These are phyloP conservation scores for Entomortierella chlamydospora DNA, from an alignment of 192 early-diverging fungal genomes.

Conservation along the genomic window DNA sequence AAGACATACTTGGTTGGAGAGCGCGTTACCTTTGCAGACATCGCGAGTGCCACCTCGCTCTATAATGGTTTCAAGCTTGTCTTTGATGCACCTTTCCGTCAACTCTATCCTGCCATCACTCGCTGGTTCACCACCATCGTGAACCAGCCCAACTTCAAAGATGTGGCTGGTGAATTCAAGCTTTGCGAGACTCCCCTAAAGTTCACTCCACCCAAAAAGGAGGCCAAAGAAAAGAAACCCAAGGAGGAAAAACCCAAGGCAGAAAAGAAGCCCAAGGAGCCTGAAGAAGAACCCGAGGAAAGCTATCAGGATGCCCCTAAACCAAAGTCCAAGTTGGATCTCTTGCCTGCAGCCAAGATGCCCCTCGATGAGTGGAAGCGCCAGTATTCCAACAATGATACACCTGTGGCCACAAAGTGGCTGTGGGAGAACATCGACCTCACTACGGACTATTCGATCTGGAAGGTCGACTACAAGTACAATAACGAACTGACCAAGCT, in stretches of 20 bases:
- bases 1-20: slow-evolving; percentile 95
- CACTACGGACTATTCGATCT: slow-evolving; percentile 87
- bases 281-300: slow-evolving; percentile 67
- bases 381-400: slow-evolving; percentile 96
- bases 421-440: slow-evolving; percentile 91
- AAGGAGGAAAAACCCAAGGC: slow-evolving; percentile 68
- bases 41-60: slow-evolving; percentile 71
- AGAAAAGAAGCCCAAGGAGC: slow-evolving; percentile 61
- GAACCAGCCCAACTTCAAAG: slow-evolving; percentile 86
- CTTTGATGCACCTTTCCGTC: slow-evolving; percentile 82
- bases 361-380: slow-evolving; percentile 94
- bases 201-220: slow-evolving; percentile 68
- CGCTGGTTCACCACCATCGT: slow-evolving; percentile 91
- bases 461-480: slow-evolving; percentile 94
- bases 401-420: slow-evolving; percentile 87
- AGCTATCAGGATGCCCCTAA: slow-evolving; percentile 79
- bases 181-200: slow-evolving; percentile 72
- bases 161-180: slow-evolving; percentile 73
- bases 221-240: slow-evolving; percentile 65
- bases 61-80: slow-evolving; percentile 57
- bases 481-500: slow-evolving; percentile 86
- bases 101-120: slow-evolving; percentile 83
- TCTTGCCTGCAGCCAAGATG: slow-evolving; percentile 84
- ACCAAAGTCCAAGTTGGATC: slow-evolving; percentile 88
- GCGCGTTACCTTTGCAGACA: slow-evolving; percentile 90